Evolutionary conservation across 768 basidiomycete species (phyloP), one percentile per base, ranked within the genome.

Genomic region (Russula emetica): DNA sequence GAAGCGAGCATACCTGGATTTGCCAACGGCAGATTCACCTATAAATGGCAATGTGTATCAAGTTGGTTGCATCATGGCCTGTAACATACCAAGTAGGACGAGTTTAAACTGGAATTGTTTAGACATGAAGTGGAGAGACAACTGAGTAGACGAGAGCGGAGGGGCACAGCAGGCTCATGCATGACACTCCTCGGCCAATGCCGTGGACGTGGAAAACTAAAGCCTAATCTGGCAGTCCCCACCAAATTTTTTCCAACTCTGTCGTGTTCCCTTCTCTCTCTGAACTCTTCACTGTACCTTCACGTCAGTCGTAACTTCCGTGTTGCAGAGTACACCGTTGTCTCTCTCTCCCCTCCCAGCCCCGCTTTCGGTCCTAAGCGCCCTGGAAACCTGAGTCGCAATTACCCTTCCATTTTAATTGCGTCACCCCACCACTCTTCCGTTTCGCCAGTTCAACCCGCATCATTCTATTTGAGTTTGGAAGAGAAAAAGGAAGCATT

Each of bases 1-100:
- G 60, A 62, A 30, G 18, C 36, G n/a, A 57, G 32, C 67, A 61
- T 76, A 92, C 92, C 91, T 92, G 65, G 90, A 92, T 81, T 99
- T 99, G 58, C 97, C 97, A 55, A 99, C 97, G 50, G 97, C 96
- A 45, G 92, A 94, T 80, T 98, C 95, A 71, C 95, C 94, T 97
- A 67, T 72, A 40, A 70, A 67, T 30, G n/a, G 57, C 1, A 16
- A 9, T 26, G 52, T 47, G 52, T 26, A 60, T 28, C 24, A 44
- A 51, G 16, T 26, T n/a, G 26, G 40, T 18, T 14, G 38, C 24
- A 50, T 49, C 24, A 18, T 9, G 16, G 52, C 5, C 0, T 34
- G 1, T 22, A 16, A 78, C 83, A 67, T 66, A 92, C 97, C 97
- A 66, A 98, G 85, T 52, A 98, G 84, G 67, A 98, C 96, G 69